Base-by-base conservation (phyloP, 768 basidiomycete species). In the Phlegmacium glaucopus region DNA sequence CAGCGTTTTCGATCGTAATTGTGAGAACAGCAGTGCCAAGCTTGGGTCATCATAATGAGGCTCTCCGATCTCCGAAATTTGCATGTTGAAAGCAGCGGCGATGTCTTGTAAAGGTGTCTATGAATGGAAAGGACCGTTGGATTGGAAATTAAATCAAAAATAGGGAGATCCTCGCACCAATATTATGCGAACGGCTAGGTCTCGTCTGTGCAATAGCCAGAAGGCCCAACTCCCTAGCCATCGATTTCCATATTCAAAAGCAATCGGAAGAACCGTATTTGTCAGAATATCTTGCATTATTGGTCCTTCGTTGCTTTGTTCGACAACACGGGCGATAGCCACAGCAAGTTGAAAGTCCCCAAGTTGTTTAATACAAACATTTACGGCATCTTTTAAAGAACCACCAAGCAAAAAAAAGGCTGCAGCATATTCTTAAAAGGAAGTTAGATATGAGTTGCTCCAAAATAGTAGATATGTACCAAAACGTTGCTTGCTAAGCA, bases 171-270 rank as follows among this genome's bases (percentile, higher is more conserved):
- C 22, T 5, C 22, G 22, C 22, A 94, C 95, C 59, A 97, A 69
- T 15, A 99, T 74, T 26, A 95, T 83, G 40, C 90, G 80, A n/a
- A 96, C 91, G 3, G 93, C 85, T 12, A 96, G 61, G 69, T 97
- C 94, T 43, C 90, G 74, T 37, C 92, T 74, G 51, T 85, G 83
- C n/a, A 97, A 72, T 45, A 90, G 68, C 94, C 96, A 98, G 65
- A 95, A 95, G 2, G 90, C 91, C 96, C 94, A 99, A 51, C 89
- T 93, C 16, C 83, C 90, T 10, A 98, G 69, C 88, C 91, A 98
- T 34, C 95, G 76, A 62, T 97, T 94, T 1, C 94, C 96, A 37
- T 86, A 77, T 42, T 73, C 72, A 64, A 97, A 92, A 0, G 95
- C 94, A 8, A 77, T 76, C 2, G 94, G 94, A 6, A 97, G 68